Base-by-base conservation (phyloP, 192 early-diverging fungal species). In the Coemansia sp. region DNA sequence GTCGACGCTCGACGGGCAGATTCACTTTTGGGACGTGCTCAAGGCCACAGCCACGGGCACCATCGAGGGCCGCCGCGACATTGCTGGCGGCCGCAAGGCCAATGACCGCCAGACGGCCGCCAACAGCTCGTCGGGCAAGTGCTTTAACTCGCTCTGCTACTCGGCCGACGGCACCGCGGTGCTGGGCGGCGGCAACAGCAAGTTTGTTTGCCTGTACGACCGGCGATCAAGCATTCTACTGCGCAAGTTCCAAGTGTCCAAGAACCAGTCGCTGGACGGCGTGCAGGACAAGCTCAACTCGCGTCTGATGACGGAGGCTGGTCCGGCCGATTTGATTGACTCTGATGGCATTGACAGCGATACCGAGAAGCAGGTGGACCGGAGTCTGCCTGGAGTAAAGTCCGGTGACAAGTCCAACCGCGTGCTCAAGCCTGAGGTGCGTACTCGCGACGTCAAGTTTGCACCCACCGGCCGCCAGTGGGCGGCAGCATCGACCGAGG, bases 141-240 rank as follows among this genome's bases (percentile, higher is more conserved):
- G 82, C 55, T 99, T 99, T 80, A 95, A 84, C 52, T 89, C 90
- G 11, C 53, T 99, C 9, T 91, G 87, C 74, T 99, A 97, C 68
- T 94, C 91, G 2, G 87, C 92, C 14, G 97, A 99, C 62, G 95
- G 97, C 8, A 74, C 84, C 4, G 84, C 85, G n/a, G 74, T 99
- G 15, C 79, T 99, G 65, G 93, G 87, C 36, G 94, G 95, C 23
- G 97, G 97, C 21, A 91, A 88, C 75, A 88, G 86, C 72, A 96
- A 94, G 71, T 94, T 87, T 69, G 87, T 99, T 5, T 98, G 95
- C 66, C 82, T 99, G 50, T 99, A 98, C 58, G 92, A 98, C 67
- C 75, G 91, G 5, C 68, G 75, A 22, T 81, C 81, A 20, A 59
- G 76, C 22, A 79, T 87, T 8, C 75, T 99, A 15, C 63, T 99